Percentiles rank a stretch among this genome's conserved stretches.
phyloP scores from a whole-genome alignment of 1,139 yeast species.

The Debaryomyces robertsiae region DNA sequence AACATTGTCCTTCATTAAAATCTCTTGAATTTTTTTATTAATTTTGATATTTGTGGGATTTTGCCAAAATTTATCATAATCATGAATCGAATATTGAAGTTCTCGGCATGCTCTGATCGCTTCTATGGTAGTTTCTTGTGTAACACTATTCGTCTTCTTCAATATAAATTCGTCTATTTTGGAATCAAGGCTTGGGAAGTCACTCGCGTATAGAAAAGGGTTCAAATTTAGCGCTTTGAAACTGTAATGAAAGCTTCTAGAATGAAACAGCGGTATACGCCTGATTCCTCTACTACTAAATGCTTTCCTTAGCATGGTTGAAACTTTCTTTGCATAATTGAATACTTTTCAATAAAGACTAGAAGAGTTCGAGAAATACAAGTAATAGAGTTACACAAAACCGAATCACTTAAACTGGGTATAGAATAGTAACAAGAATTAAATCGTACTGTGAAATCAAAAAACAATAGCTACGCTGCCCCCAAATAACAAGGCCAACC shows the following conservation, averaged over 20 bases:
- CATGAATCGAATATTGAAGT: conserved; percentile 21
- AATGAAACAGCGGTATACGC: neutral
- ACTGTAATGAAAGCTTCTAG: conserved; percentile 6
- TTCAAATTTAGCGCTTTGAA: conserved; percentile 1
- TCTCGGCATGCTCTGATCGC: conserved; percentile 28
- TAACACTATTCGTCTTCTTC: conserved; percentile 6
- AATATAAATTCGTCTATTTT: conserved; percentile 16
- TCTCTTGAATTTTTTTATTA: conserved; percentile 21
- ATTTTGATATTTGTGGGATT: conserved; percentile 22
- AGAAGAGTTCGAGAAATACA: neutral
- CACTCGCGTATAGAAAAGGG: conserved; percentile 19
- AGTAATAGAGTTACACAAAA: neutral
- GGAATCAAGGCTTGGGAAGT: conserved; percentile 10
- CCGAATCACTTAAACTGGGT: neutral
- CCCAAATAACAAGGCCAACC: conserved; percentile 5
- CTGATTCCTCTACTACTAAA: too few relatives aligned
- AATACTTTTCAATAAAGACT: neutral
- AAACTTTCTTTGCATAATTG: neutral
- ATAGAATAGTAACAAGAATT: neutral
- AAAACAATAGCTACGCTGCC: conserved; percentile 5
- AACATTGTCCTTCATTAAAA: conserved; percentile 25
- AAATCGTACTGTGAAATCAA: neutral
- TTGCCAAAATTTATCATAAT: conserved; percentile 27
- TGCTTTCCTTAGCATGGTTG: conserved; percentile 2
- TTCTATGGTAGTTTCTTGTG: conserved; percentile 16